Percentiles rank a stretch among this genome's conserved stretches.
Evolutionary conservation across 306 rosid genomes (phyloP).

Genomic region (Dryas alaskensis): DNA sequence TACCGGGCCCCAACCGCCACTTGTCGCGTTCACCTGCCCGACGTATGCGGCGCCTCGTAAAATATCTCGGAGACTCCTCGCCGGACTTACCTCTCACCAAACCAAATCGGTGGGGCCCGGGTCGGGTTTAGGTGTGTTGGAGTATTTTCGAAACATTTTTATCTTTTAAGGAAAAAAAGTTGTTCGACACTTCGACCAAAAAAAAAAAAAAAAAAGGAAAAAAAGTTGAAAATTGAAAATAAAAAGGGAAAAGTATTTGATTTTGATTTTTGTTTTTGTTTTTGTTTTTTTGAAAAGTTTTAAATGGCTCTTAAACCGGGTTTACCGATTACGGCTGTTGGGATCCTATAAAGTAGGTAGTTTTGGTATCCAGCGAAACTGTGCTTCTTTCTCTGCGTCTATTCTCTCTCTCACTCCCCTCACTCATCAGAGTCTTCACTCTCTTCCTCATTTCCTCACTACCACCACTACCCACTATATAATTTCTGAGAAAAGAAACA

Average conservation of each 20-base stretch:
- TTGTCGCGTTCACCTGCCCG: conserved; percentile 24
- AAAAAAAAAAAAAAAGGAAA: too few relatives aligned
- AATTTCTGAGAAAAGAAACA: too few relatives aligned
- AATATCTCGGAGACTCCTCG: conserved; percentile 18
- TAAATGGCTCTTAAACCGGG: conserved; percentile 25
- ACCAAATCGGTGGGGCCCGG: too few relatives aligned
- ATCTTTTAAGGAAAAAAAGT: too few relatives aligned
- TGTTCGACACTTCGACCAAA: too few relatives aligned
- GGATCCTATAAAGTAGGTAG: conserved; percentile 62
- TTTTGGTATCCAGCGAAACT: conserved; percentile 14
- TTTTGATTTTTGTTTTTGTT: neutral
- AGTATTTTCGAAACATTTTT: too few relatives aligned
- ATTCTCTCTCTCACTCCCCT: neutral
- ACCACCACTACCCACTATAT: neutral
- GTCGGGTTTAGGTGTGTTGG: too few relatives aligned
- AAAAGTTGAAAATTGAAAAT: too few relatives aligned
- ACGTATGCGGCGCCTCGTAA: conserved; percentile 33
- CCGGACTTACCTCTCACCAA: neutral
- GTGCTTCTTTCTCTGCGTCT: conserved; percentile 22
- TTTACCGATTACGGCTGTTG: conserved; percentile 40
- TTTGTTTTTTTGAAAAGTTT: neutral
- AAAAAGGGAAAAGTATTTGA: neutral
- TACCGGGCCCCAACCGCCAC: conserved; percentile 8
- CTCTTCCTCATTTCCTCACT: neutral
- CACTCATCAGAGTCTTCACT: neutral